These are phyloP conservation scores for Hypericum androsaemum DNA, from an alignment of 345 rosid species.

Conservation along the genomic window DNA sequence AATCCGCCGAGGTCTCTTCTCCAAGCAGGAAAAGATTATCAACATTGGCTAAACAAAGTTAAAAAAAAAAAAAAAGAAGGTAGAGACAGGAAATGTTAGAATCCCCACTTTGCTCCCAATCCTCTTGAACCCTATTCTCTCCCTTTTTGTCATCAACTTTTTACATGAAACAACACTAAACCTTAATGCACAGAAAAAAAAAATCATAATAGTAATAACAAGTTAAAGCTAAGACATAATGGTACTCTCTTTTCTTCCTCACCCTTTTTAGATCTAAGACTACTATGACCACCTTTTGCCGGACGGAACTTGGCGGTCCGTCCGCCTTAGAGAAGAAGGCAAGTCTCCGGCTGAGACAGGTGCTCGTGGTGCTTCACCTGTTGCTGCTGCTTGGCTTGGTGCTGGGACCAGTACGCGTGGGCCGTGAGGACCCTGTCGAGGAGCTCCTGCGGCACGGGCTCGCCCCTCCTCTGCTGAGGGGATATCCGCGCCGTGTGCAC, in stretches of 20 bases:
- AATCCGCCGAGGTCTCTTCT: constrained; percentile 12
- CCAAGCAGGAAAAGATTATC: constrained; percentile 17
- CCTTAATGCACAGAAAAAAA: no score
- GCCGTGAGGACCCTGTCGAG: constrained; percentile 78
- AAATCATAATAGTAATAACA: no score
- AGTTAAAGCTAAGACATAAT: no score
- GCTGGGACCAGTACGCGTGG: constrained; percentile 91
- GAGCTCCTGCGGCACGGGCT: constrained; percentile 95
- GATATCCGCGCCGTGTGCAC: constrained; percentile 97
- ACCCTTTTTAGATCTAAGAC: background rate
- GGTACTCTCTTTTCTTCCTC: no score
- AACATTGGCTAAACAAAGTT: no score
- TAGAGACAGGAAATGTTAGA: constrained; percentile 16
- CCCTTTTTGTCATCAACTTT: no score
- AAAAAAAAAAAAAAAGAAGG: background rate
- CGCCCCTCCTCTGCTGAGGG: constrained; percentile 97
- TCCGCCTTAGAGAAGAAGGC: constrained; percentile 36
- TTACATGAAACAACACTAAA: no score
- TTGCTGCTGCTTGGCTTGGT: constrained; percentile 72
- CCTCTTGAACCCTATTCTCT: background rate
- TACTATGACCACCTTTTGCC: constrained; percentile 10
- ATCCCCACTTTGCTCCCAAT: constrained; percentile 14
- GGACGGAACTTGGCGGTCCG: background rate
- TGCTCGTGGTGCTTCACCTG: constrained; percentile 44
- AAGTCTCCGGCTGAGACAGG: constrained; percentile 23